Conservation (phyloP, 208 protist species). For the Herpetomonas samuelpessoai region DNA sequence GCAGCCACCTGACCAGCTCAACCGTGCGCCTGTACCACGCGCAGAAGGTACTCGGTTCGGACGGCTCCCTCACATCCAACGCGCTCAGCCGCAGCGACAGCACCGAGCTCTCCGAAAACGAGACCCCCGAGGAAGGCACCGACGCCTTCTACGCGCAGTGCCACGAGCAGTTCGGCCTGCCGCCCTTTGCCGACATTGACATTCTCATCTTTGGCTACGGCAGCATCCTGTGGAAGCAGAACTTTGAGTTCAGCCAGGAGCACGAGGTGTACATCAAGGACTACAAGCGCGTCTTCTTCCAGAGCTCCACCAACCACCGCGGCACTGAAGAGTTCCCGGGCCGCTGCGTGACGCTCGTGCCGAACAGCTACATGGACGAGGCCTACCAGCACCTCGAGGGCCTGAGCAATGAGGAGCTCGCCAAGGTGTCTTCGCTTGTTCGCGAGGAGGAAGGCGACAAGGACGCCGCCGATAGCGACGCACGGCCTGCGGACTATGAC, state of each 20-base stretch:
- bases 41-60: neutral
- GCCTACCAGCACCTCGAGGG: too few species aligned
- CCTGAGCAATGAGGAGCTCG: too few species aligned
- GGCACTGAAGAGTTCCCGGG: slow-evolving; percentile 58
- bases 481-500: neutral
- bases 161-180: slow-evolving; percentile 32
- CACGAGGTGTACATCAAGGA: slow-evolving; percentile 72
- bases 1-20: neutral
- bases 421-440: slow-evolving; percentile 39
- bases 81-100: neutral
- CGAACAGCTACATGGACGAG: slow-evolving; percentile 19
- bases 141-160: slow-evolving; percentile 6
- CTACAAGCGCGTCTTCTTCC: slow-evolving; percentile 75
- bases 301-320: slow-evolving; percentile 76
- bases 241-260: slow-evolving; percentile 63
- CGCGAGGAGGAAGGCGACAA: too few species aligned
- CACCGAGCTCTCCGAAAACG: neutral
- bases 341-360: slow-evolving; percentile 77
- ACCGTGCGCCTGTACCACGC: neutral
- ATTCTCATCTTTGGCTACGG: slow-evolving; percentile 83
- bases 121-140: neutral
- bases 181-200: slow-evolving; percentile 38
- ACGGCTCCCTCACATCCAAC: neutral
- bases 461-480: neutral
- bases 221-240: slow-evolving; percentile 85